Percentiles rank a stretch among this genome's conserved stretches.
phyloP scores from a whole-genome alignment of 495 filamentous ascomycete species.

The Gamarada debralockiae region DNA sequence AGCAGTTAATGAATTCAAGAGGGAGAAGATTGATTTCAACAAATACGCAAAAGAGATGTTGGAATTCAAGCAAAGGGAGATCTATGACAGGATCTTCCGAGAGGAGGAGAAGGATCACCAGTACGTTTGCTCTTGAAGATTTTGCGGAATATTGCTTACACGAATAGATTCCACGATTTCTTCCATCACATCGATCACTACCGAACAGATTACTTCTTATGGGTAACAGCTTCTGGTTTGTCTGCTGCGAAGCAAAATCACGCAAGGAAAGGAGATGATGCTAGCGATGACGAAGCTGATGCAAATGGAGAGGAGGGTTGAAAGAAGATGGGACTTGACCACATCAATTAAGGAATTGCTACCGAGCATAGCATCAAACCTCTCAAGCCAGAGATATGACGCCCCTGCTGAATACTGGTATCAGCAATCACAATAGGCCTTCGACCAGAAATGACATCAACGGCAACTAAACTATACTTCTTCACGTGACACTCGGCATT shows the following conservation, averaged over 20 bases:
- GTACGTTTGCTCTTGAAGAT: conserved; percentile 43
- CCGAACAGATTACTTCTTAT: conserved; percentile 68
- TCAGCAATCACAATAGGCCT: too few relatives aligned
- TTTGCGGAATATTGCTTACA: conserved; percentile 3
- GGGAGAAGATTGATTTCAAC: conserved; percentile 68
- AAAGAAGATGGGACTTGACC: not conserved
- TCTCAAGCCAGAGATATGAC: too few relatives aligned
- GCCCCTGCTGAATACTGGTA: too few relatives aligned
- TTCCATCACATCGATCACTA: conserved; percentile 84
- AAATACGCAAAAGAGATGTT: conserved; percentile 72
- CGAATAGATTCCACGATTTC: conserved; percentile 66
- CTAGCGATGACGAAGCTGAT: conserved; percentile 36
- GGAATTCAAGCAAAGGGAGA: conserved; percentile 88
- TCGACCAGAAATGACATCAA: too few relatives aligned
- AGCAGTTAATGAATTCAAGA: conserved; percentile 47
- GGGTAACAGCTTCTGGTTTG: conserved; percentile 64
- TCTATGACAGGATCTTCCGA: conserved; percentile 87
- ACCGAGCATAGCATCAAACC: not conserved
- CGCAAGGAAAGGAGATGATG: conserved; percentile 29
- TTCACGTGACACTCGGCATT: too few relatives aligned
- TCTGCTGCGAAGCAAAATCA: conserved; percentile 43
- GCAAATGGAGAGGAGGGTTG: conserved; percentile 31
- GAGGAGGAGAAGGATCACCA: conserved; percentile 76
- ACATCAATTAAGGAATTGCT: not conserved
- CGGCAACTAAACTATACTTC: too few relatives aligned